Evolutionary conservation across 805 yeast genomes (phyloP).

Genomic region (Millerozyma acaciae): DNA sequence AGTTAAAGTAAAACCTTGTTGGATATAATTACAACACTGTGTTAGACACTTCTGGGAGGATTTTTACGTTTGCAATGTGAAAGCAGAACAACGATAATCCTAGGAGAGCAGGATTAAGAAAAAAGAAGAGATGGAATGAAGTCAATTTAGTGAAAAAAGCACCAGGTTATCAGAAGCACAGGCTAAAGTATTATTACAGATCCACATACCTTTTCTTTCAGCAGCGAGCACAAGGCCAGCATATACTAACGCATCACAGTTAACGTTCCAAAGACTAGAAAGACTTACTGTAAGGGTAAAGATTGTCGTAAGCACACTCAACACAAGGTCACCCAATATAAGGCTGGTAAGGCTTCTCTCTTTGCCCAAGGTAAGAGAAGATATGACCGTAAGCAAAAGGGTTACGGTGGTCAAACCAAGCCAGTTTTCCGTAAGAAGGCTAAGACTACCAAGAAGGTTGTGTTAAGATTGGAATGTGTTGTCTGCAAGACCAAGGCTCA

Average conservation of each 20-base stretch:
- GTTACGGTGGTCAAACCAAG: conserved; percentile 99
- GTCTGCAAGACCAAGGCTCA: conserved; percentile 98
- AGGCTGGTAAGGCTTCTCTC: conserved; percentile 99
- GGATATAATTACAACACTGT: too few species aligned
- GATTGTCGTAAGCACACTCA: conserved; percentile 99
- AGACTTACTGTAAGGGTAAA: conserved; percentile 99
- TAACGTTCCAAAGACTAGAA: conserved; percentile 99
- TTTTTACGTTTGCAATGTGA: too few species aligned
- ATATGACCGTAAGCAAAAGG: conserved; percentile 99
- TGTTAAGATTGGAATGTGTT: conserved; percentile 98
- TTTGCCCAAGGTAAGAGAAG: conserved; percentile 99
- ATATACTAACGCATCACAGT: conserved; percentile 48
- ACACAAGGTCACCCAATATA: conserved; percentile 99
- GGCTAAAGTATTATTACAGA: too few species aligned
- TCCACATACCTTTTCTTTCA: too few species aligned
- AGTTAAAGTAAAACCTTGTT: too few species aligned
- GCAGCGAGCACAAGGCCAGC: too few species aligned
- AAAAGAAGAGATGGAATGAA: too few species aligned
- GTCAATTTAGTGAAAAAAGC: too few species aligned
- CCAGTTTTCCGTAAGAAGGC: conserved; percentile 99
- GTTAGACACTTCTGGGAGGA: too few species aligned
- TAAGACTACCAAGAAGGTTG: conserved; percentile 99
- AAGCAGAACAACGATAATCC: too few species aligned
- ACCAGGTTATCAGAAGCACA: too few species aligned
- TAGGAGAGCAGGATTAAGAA: too few species aligned